Conservation (phyloP, 1,139 yeast species). For the Geotrichum fermentans region DNA sequence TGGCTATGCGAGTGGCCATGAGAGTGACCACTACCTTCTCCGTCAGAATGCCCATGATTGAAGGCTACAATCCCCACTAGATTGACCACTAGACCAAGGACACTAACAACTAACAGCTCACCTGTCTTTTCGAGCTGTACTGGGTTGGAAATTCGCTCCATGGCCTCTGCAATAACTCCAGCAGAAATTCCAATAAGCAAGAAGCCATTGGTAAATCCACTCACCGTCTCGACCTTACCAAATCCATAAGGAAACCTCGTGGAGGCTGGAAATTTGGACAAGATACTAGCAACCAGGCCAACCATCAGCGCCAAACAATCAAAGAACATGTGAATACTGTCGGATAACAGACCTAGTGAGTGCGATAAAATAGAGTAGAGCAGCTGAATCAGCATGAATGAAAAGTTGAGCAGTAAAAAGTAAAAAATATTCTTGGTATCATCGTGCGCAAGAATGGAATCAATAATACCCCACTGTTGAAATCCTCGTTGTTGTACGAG, state of each 20-base stretch:
- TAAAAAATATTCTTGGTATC: slow-evolving; percentile 89
- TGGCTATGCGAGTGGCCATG: slow-evolving; percentile 30
- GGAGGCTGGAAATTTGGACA: slow-evolving; percentile 56
- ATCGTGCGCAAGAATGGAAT: slow-evolving; percentile 45
- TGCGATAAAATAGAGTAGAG: slow-evolving; percentile 88
- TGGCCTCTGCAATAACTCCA: slow-evolving; percentile 81
- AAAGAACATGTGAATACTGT: slow-evolving; percentile 91
- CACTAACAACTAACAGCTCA: slow-evolving; percentile 81
- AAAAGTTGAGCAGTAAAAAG: slow-evolving; percentile 74
- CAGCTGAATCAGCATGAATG: slow-evolving; percentile 91
- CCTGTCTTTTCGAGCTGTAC: slow-evolving; percentile 71
- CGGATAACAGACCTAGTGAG: slow-evolving; percentile 85
- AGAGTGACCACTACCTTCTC: slow-evolving; percentile 40
- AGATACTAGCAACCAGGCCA: slow-evolving; percentile 79
- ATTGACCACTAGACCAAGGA: slow-evolving; percentile 80
- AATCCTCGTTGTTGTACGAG: slow-evolving; percentile 9
- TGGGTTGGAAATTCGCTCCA: slow-evolving; percentile 75
- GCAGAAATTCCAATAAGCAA: slow-evolving; percentile 80
- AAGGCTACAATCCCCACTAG: slow-evolving; percentile 91
- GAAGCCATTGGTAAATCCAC: slow-evolving; percentile 94
- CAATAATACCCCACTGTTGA: slow-evolving; percentile 32
- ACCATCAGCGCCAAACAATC: slow-evolving; percentile 88
- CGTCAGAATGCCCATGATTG: slow-evolving; percentile 64
- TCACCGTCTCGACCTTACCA: slow-evolving; percentile 77
- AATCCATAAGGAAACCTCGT: slow-evolving; percentile 82